Base-by-base conservation (phyloP, 2,329 filamentous ascomycete genomes). In the Sporothrix phasma region DNA sequence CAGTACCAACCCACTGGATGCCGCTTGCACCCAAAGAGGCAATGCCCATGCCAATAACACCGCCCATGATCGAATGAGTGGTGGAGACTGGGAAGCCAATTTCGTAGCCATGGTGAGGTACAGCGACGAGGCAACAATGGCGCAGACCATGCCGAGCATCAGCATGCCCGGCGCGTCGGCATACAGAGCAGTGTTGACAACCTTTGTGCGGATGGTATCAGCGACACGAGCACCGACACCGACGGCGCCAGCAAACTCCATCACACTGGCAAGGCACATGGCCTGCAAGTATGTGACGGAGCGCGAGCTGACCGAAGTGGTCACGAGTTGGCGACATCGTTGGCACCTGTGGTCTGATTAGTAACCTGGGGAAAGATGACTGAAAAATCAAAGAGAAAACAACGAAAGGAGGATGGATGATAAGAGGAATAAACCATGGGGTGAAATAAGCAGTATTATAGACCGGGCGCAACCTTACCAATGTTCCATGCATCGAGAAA, bases 251-350 rank as follows among this genome's bases (percentile, higher is more conserved):
- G 78, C 73, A 68, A 87, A 84, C 73, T 88, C 85, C 76, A 86
- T 84, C 65, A 86, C 71, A 51, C 80, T 78, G 43, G 81, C 83
- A 31, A 84, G 74, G 13, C 80, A 68, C 82, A 84, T 84, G 68
- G 82, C 84, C 72, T 87, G 84, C 62, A 81, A 66, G 72, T 86
- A 82, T 19, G 81, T 80, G 47, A 88, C 74, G 65, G 87, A 89
- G 45, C 86, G 79, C 3, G 87, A 89, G 1, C 85, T 88, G 65
- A 90, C 88, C 68, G 84, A 87, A 39, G 85, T 88, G n/a, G 87
- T 87, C 85, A 90, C 1, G 86, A 83, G 77, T 90, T 90, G 74
- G 88, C 87, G 66, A 90, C 87, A 87, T 90, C 88, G 75, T 85
- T 79, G 72, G 71, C 75, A 69, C 76, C 76, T 74, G 69, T 11